Evolutionary conservation across 371 early-diverging fungal species (phyloP).

Genomic region (Conidiobolus incongruus): DNA sequence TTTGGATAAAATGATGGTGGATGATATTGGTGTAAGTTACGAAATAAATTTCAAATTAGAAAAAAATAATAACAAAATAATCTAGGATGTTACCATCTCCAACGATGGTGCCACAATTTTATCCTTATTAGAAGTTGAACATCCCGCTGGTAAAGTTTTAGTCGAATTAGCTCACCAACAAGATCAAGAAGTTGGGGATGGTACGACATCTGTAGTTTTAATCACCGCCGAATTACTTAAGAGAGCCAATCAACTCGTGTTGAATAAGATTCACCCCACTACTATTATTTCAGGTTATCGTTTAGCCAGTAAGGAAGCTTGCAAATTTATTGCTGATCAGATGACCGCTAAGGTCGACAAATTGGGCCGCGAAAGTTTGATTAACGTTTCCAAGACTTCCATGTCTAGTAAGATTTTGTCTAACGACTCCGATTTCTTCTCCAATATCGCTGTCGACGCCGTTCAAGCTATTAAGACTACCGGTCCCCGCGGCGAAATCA

Average conservation of each 20-base stretch:
- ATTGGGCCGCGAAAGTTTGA: slow-evolving; percentile 77
- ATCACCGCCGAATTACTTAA: slow-evolving; percentile 95
- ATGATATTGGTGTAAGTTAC: slow-evolving; percentile 82
- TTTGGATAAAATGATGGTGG: slow-evolving; percentile 99
- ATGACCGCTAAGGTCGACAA: slow-evolving; percentile 86
- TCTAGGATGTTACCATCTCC: slow-evolving; percentile 95
- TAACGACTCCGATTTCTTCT: slow-evolving; percentile 88
- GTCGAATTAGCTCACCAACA: slow-evolving; percentile 98
- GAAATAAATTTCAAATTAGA: neutral
- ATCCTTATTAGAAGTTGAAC: slow-evolving; percentile 89
- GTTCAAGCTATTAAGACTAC: slow-evolving; percentile 80
- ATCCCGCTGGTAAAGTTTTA: slow-evolving; percentile 93
- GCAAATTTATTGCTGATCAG: slow-evolving; percentile 92
- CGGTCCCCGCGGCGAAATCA: slow-evolving; percentile 64
- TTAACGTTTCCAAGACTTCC: slow-evolving; percentile 94
- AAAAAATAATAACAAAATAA: neutral
- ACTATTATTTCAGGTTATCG: slow-evolving; percentile 97
- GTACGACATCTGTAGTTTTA: slow-evolving; percentile 99
- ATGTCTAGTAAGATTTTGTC: slow-evolving; percentile 88
- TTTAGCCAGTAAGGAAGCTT: slow-evolving; percentile 94
- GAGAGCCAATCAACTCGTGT: slow-evolving; percentile 91
- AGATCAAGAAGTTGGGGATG: slow-evolving; percentile 99
- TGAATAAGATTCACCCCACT: slow-evolving; percentile 96
- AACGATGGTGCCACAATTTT: slow-evolving; percentile 99
- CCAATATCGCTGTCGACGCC: slow-evolving; percentile 90